Evolutionary conservation across 257 asterid species (phyloP), one percentile per base, ranked within the genome.

Genomic region (Solanum virginianum): DNA sequence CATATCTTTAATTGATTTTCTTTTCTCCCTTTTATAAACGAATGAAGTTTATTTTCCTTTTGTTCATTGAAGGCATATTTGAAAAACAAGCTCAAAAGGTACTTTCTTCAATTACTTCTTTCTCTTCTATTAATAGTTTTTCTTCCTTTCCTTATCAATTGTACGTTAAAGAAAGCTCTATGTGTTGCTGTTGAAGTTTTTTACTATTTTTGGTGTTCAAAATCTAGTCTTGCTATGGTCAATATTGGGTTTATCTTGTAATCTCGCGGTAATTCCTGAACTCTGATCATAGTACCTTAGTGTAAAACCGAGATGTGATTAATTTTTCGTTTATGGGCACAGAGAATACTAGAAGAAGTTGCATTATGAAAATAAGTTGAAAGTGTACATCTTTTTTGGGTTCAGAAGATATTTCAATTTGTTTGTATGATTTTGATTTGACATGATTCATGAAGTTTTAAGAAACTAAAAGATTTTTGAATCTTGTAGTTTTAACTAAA

Each of bases 61-160:
- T n/a, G 47, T 49, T 15, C 24, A 29, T 77, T 77, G 24, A 49
- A 26, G 45, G 45, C 82, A 51, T 77, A 26, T 77, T 53, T 45
- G 18, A 74, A n/a, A 72, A 22, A 49, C 18, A 20, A 75, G 24
- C 57, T 51, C 16, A 24, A 77, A 77, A 77, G 82, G 82, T 77
- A 53, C 81, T 72, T 72, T 72, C 56, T 72, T 75, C 81, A 13
- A n/a, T 47, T 74, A 74, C 17, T 49, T 26, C 26, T 77, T 24
- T 2, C 16, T 77, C 63, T 51, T 77, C 47, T 45, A 49, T 26
- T 74, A n/a, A 47, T 74, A 89, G 97, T 80, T 80, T 72, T 26
- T 84, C 29, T 82, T 60, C 20, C 2, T 84, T 32, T 66, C n/a
- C 24, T 49, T 75, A 8, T 75, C 39, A 53, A 16, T 29, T 2